Percentiles rank a stretch among this genome's conserved stretches.
phyloP scores from a whole-genome alignment of 306 rosid species.

The Pueraria montana region DNA sequence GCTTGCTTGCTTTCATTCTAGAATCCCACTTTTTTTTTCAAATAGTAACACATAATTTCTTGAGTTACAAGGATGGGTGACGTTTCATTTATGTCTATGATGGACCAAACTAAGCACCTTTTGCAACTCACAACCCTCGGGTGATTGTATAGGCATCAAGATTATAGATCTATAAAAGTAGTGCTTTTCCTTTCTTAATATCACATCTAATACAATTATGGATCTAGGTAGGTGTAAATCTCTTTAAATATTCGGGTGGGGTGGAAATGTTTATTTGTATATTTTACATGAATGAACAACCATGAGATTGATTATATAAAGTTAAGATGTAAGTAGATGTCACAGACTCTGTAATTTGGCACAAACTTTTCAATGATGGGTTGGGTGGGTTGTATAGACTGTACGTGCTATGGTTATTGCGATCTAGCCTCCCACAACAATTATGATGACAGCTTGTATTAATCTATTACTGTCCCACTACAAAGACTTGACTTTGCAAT shows the following conservation, averaged over 20 bases:
- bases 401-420: slow-evolving; percentile 40
- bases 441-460: slow-evolving; percentile 55
- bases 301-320: slow-evolving; percentile 17
- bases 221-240: slow-evolving; percentile 21
- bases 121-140: slow-evolving; percentile 13
- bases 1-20: slow-evolving; percentile 51
- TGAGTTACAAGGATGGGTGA: slow-evolving; percentile 48
- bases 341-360: slow-evolving; percentile 4
- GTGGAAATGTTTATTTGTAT: background rate
- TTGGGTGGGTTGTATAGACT: slow-evolving; percentile 38
- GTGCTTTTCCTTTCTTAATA: background rate
- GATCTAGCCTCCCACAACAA: slow-evolving; percentile 41
- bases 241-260: background rate
- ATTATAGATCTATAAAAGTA: slow-evolving; percentile 31
- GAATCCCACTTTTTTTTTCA: slow-evolving; percentile 40
- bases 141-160: slow-evolving; percentile 22
- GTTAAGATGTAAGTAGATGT: slow-evolving; percentile 31
- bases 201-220: slow-evolving; percentile 5
- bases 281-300: slow-evolving; percentile 5
- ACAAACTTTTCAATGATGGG: slow-evolving; percentile 44
- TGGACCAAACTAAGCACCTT: slow-evolving; percentile 42
- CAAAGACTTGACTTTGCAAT: background rate
- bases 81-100: slow-evolving; percentile 30
- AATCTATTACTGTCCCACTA: slow-evolving; percentile 39
- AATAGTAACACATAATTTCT: slow-evolving; percentile 43